These are phyloP conservation scores for Aureobasidium melanogenum DNA, from an alignment of 2,329 filamentous ascomycete genomes.

Conservation along the genomic window DNA sequence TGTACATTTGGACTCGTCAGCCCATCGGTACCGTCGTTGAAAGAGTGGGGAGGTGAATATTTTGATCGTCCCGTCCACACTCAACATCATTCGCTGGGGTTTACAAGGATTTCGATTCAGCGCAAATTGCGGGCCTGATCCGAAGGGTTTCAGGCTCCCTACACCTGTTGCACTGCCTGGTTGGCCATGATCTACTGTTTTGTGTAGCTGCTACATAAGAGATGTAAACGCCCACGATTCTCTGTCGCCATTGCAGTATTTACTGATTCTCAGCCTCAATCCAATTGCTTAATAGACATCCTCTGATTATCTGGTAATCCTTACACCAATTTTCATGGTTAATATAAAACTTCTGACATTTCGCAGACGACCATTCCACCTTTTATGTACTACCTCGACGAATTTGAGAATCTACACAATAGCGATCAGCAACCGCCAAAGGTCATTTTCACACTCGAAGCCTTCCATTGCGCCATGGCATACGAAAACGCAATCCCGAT, in stretches of 20 bases:
- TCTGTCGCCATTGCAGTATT: not conserved
- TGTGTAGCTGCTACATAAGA: not conserved
- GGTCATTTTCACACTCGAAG: not conserved
- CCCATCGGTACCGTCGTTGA: not conserved
- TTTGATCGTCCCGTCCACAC: slow-evolving; percentile 4
- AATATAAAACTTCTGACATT: not conserved
- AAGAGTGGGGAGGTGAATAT: slow-evolving; percentile 1
- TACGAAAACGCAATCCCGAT: slow-evolving; percentile 1
- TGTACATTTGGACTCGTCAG: slow-evolving; percentile 6
- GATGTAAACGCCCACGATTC: not conserved
- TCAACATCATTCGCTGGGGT: not conserved
- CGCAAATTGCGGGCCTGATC: slow-evolving; percentile 6
- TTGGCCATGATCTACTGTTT: not conserved
- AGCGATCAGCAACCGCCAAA: not conserved
- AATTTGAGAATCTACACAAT: not conserved
- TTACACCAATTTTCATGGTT: not conserved
- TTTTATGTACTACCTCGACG: not conserved
- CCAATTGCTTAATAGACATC: not conserved
- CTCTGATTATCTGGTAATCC: not conserved
- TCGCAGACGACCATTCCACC: not conserved
- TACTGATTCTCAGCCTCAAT: not conserved
- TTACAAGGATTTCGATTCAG: not conserved
- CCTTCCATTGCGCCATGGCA: not conserved
- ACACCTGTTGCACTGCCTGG: not conserved
- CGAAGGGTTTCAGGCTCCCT: slow-evolving; percentile 9